Evolutionary conservation across 805 yeast genomes (phyloP).

Genomic region (Ogataea methanolica): DNA sequence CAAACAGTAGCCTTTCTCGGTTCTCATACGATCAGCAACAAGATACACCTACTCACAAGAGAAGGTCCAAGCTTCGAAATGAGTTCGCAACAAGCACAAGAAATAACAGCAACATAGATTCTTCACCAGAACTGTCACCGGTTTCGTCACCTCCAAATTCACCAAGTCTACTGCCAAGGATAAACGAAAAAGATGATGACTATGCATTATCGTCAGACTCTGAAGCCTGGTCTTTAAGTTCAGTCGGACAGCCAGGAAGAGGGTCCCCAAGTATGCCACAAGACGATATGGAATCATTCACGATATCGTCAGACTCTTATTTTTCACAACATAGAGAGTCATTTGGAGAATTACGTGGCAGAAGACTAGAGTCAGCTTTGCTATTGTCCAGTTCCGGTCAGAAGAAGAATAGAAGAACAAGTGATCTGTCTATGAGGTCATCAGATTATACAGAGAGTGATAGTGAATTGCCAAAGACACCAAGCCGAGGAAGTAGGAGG

Average conservation of each 20-base stretch:
- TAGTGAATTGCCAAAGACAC: conserved; percentile 17
- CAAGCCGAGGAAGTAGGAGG: conserved; percentile 12
- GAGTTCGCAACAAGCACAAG: too few relatives aligned
- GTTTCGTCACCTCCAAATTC: conserved; percentile 26
- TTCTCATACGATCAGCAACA: not conserved
- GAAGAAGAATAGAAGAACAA: conserved; percentile 18
- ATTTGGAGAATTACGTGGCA: conserved; percentile 20
- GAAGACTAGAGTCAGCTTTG: conserved; percentile 12
- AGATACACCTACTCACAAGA: not conserved
- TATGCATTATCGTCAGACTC: conserved; percentile 29
- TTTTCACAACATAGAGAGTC: conserved; percentile 29
- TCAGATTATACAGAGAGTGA: conserved; percentile 20
- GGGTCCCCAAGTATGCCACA: not conserved
- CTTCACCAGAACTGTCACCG: conserved; percentile 16
- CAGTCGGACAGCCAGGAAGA: conserved; percentile 10
- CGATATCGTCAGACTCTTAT: conserved; percentile 30
- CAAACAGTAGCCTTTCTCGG: too few relatives aligned
- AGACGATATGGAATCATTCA: conserved; percentile 12
- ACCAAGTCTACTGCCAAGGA: conserved; percentile 24
- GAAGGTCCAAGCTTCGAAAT: not conserved
- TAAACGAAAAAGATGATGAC: conserved; percentile 26
- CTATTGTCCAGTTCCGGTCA: not conserved
- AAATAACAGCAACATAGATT: conserved; percentile 4
- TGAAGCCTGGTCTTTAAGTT: conserved; percentile 27
- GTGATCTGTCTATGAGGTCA: conserved; percentile 26